Conservation (phyloP, 768 basidiomycete species). For the Phaeotremella skinneri region DNA sequence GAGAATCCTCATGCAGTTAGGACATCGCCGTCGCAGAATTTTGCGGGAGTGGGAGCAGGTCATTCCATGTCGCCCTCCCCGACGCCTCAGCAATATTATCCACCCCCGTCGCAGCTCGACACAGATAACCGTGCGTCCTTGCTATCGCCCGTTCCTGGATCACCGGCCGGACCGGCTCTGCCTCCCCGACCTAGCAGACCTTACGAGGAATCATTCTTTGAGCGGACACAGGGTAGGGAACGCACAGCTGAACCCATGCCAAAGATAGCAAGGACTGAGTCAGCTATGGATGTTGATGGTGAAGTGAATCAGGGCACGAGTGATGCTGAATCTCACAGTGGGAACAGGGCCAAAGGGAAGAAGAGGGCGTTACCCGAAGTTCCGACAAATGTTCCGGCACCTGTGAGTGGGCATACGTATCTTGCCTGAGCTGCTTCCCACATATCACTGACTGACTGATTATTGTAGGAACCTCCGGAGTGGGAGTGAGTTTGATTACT, state of each 20-base stretch:
- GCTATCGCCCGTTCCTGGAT: conserved; percentile 17
- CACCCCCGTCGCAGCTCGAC: conserved; percentile 7
- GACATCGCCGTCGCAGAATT: conserved; percentile 2
- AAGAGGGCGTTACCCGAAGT: conserved; percentile 28
- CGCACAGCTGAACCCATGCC: background rate
- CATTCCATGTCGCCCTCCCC: conserved; percentile 41
- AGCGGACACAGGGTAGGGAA: background rate
- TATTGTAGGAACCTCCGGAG: conserved; percentile 34
- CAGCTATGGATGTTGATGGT: conserved; percentile 10
- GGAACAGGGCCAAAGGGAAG: conserved; percentile 15
- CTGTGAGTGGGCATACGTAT: conserved; percentile 16
- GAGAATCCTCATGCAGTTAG: conserved; percentile 24
- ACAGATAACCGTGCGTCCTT: conserved; percentile 13
- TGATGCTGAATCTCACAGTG: conserved; percentile 12
- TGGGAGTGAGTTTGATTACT: conserved; percentile 39
- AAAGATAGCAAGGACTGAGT: conserved; percentile 10
- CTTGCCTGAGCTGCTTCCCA: background rate
- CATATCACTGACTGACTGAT: background rate
- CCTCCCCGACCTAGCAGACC: conserved; percentile 27
- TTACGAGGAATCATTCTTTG: background rate
- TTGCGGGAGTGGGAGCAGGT: conserved; percentile 42
- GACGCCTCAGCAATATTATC: conserved; percentile 27
- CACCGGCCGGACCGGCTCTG: background rate
- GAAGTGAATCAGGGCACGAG: conserved; percentile 3
- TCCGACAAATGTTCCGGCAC: conserved; percentile 26